phyloP scores from a whole-genome alignment of 306 rosid genomes.

The Sesbania bispinosa region DNA sequence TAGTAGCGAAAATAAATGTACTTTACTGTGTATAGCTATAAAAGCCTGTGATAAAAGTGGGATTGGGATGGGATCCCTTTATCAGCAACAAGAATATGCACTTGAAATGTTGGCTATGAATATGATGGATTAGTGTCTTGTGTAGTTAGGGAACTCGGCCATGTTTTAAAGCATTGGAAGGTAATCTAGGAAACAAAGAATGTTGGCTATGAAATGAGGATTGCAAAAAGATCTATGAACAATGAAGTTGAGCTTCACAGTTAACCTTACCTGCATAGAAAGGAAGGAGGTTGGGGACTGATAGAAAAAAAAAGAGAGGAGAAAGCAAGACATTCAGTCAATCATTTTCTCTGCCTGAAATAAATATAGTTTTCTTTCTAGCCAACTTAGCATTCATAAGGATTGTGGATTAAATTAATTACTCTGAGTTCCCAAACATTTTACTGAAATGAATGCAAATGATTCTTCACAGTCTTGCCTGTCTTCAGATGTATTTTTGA shows the following conservation, averaged over 20 bases:
- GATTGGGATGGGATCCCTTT: too few species aligned
- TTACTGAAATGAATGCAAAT: not conserved
- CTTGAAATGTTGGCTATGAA: slow-evolving; percentile 10
- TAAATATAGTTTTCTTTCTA: too few species aligned
- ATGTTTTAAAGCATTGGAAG: not conserved
- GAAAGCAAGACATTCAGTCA: not conserved
- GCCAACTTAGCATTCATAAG: not conserved
- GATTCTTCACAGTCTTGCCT: too few species aligned
- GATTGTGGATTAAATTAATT: slow-evolving; percentile 15
- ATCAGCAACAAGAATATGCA: slow-evolving; percentile 8
- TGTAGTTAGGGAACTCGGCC: not conserved
- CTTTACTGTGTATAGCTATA: not conserved
- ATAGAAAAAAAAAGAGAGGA: not conserved
- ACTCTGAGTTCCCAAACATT: not conserved
- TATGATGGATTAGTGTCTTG: not conserved
- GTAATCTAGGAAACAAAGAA: not conserved
- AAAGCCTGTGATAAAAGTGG: not conserved
- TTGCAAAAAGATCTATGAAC: not conserved
- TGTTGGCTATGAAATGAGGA: not conserved
- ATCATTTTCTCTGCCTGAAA: not conserved
- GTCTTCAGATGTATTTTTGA: not conserved
- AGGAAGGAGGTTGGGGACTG: not conserved
- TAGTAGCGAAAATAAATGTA: too few species aligned
- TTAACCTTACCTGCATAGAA: not conserved
- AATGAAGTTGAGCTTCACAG: not conserved